Evolutionary conservation across 148 eudicot species (phyloP), one percentile per base, ranked within the genome.

Genomic region (Tetragonia tetragonoides): DNA sequence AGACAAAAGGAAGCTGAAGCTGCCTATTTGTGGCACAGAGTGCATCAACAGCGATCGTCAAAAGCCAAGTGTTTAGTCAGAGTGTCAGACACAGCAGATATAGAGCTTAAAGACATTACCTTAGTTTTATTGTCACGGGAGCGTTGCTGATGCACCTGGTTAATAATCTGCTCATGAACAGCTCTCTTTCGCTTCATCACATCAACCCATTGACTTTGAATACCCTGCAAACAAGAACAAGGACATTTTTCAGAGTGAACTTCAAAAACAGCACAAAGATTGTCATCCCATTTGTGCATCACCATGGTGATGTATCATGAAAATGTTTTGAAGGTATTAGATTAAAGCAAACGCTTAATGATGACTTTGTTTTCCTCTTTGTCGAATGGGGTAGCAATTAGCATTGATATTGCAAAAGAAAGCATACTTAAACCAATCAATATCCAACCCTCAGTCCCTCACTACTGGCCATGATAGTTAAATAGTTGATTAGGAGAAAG

Each of bases 121-220:
- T 90, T 75, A 17, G 68, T 77, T 54, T 54, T 74, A 83, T 78
- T 79, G 73, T 66, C 82, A 34, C 14, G 82, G 18, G 89, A 76
- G 46, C 81, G 87, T 75, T 91, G 87, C 78, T 88, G 83, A 3
- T 85, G 97, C 61, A 82, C 87, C 77, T 87, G 70, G 21, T 85
- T 87, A 57, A 95, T 95, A 79, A 91, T 80, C 57, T 76, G 81
- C 81, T 95, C 99, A 78, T 95, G 99, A 70, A 90, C 83, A 61
- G 83, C 93, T 88, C 97, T 87, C 83, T 95, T 95, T 82, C 44
- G 83, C 88, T 93, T 95, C 99, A 95, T 95, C 60, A 90, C 95
- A 89, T 95, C 97, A 80, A 79, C 78, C 95, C 92, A 89, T 74
- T 95, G 99, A 70, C 90, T 83, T 68, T 91, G 76, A 79, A 91